Base-by-base conservation (phyloP, 2,329 filamentous ascomycete species). In the Colletotrichum falcatum region DNA sequence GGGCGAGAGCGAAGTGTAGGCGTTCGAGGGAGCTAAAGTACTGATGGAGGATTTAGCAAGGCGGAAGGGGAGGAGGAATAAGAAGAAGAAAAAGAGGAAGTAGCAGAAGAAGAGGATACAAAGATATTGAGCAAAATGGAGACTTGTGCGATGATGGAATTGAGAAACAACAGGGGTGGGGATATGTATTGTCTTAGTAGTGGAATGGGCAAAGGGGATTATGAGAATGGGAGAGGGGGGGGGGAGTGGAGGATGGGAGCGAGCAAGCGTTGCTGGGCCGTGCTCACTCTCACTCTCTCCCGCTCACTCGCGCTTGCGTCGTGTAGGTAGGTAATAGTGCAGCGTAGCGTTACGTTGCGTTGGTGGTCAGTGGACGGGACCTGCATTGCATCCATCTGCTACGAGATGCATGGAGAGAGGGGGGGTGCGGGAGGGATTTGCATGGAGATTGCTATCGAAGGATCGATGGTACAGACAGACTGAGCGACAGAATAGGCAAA, bases 1-100 rank as follows among this genome's bases (percentile, higher is more conserved):
- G 66, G 16, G 73, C 61, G 20, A 71, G 60, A 54, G 65, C 69
- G 78, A 94, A 89, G 75, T 89, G 88, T 69, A 92, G 85, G 68
- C 91, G 88, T 80, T 94, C 92, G 73, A 92, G 85, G 9, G 89
- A 90, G 39, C 91, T 92, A 82, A 94, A 93, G 82, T 92, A 93
- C 88, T 94, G 78, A 65, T 37, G 60, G 68, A 72, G 44, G 28
- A 55, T 65, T 73, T 72, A 73, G 72, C 61, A 72, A 28, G 28
- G 20, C 18, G 59, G 54, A 28, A n/a, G 39, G 30, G 23, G 20
- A 37, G 53, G 2, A 39, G 37, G 37, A 5, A 5, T 11, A 16
- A 39, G 37, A 39, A 16, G 20, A n/a, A n/a, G n/a, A n/a, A n/a
- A n/a, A n/a, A n/a, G n/a, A n/a, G n/a, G n/a, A n/a, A n/a, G n/a